These are phyloP conservation scores for Leccinum arenicola DNA, from an alignment of 768 basidiomycete genomes.

Conservation along the genomic window DNA sequence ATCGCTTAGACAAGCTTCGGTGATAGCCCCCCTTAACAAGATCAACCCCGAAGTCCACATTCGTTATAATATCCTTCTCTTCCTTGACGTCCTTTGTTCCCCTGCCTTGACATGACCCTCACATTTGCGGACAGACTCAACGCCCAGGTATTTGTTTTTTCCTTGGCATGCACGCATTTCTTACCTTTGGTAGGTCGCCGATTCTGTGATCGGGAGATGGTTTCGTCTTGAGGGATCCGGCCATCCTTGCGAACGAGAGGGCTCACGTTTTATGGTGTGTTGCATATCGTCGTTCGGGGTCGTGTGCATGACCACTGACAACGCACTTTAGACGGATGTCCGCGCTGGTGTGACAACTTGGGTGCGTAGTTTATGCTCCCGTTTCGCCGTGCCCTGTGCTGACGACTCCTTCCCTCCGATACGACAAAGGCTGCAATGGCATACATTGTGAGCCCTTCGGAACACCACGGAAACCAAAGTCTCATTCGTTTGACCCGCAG, in stretches of 20 bases:
- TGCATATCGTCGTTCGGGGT: conserved; percentile 10
- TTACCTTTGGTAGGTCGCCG: conserved; percentile 33
- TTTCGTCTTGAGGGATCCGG: conserved; percentile 75
- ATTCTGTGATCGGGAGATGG: conserved; percentile 53
- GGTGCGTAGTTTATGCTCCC: conserved; percentile 42
- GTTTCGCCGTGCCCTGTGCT: conserved; percentile 5
- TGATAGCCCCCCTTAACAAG: background rate
- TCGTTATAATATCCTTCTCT: conserved; percentile 25
- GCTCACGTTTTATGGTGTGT: conserved; percentile 57
- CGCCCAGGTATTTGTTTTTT: conserved; percentile 32
- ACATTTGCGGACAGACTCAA: conserved; percentile 42
- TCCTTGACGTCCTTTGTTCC: conserved; percentile 18
- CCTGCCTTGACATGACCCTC: conserved; percentile 32
- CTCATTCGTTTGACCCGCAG: conserved; percentile 32
- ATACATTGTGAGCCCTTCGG: conserved; percentile 58
- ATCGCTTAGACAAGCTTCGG: conserved; percentile 2
- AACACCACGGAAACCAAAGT: fast-evolving
- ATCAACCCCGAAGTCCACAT: conserved; percentile 6
- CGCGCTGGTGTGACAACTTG: conserved; percentile 81
- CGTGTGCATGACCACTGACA: conserved; percentile 6
- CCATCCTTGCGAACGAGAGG: conserved; percentile 56
- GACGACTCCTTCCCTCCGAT: background rate
- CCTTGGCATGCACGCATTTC: background rate
- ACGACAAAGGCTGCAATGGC: conserved; percentile 68
- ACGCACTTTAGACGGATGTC: conserved; percentile 56